Evolutionary conservation across 1,284 basidiomycete genomes (phyloP).

Genomic region (Ustilago vetiveriae): DNA sequence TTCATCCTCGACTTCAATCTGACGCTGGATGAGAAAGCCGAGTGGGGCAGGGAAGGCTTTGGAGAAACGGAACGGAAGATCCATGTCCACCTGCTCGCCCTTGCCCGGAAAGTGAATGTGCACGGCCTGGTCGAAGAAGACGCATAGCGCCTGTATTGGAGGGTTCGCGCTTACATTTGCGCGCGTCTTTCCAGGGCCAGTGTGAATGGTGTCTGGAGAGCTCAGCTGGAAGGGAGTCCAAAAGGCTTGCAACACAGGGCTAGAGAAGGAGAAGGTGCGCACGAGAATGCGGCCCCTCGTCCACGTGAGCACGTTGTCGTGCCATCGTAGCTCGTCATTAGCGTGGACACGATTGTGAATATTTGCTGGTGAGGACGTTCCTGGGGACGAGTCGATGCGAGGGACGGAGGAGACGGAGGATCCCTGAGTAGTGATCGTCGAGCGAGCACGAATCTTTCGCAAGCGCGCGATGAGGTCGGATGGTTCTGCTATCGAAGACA

Average conservation of each 20-base stretch:
- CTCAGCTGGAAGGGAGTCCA: constrained; percentile 52
- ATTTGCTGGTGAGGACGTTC: background rate
- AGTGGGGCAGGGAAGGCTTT: constrained; percentile 40
- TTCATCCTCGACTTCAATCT: constrained; percentile 46
- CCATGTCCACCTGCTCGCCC: constrained; percentile 52
- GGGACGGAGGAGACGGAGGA: constrained; percentile 11
- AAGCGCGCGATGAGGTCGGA: constrained; percentile 29
- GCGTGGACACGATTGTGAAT: background rate
- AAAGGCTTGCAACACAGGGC: constrained; percentile 48
- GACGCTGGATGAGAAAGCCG: constrained; percentile 55
- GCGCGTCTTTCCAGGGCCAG: constrained; percentile 27
- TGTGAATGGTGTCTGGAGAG: constrained; percentile 26
- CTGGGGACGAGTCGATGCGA: background rate
- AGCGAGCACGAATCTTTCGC: constrained; percentile 36
- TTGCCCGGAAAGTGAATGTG: constrained; percentile 49
- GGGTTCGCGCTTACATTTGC: background rate
- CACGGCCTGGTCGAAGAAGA: constrained; percentile 54
- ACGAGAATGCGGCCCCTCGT: constrained; percentile 38
- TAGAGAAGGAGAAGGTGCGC: constrained; percentile 46
- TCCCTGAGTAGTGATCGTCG: constrained; percentile 27
- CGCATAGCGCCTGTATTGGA: constrained; percentile 45
- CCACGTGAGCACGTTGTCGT: constrained; percentile 44
- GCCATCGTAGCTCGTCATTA: constrained; percentile 49
- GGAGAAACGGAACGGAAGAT: constrained; percentile 48
- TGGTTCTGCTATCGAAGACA: constrained; percentile 1